Conservation (phyloP, 352 stramenopile species). For the Globisporangium irregulare region DNA sequence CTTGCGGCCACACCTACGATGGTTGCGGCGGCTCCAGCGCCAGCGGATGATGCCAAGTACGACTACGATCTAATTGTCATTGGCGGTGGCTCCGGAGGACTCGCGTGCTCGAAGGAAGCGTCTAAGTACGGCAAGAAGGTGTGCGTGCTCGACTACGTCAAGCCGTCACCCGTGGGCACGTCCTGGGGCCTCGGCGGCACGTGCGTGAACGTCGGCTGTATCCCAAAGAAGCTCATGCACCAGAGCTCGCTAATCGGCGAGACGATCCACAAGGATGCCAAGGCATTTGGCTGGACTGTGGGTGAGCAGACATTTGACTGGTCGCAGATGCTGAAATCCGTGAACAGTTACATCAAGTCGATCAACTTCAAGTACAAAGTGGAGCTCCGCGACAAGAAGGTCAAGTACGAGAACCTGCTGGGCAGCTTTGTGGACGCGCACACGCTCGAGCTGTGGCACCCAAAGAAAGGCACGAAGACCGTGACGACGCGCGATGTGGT, state of each 20-base stretch:
- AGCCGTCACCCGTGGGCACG: slow-evolving; percentile 84
- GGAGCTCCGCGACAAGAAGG: slow-evolving; percentile 92
- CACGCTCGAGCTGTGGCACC: slow-evolving; percentile 91
- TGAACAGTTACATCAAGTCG: slow-evolving; percentile 97
- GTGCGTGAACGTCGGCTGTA: slow-evolving; percentile 99
- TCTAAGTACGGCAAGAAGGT: slow-evolving; percentile 92
- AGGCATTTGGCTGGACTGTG: slow-evolving; percentile 86
- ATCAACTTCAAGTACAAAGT: slow-evolving; percentile 99
- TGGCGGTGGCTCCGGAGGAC: slow-evolving; percentile 79
- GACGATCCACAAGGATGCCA: slow-evolving; percentile 78
- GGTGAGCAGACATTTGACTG: slow-evolving; percentile 79
- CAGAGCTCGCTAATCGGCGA: slow-evolving; percentile 92
- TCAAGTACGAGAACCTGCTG: slow-evolving; percentile 93
- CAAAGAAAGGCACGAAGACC: slow-evolving; percentile 81
- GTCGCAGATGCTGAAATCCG: slow-evolving; percentile 88
- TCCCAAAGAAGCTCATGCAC: slow-evolving; percentile 99
- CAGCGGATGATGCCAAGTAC: slow-evolving; percentile 36
- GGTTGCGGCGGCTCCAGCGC: not conserved
- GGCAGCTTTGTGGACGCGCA: slow-evolving; percentile 93
- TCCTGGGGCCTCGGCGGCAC: slow-evolving; percentile 94
- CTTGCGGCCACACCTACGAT: not conserved
- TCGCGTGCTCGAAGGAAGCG: slow-evolving; percentile 95
- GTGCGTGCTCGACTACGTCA: slow-evolving; percentile 95
- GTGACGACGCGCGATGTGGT: slow-evolving; percentile 94
- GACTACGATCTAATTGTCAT: slow-evolving; percentile 87